A percentile compares a stretch with the other conserved stretches of the same genome.
Conservation (phyloP, 2,329 filamentous ascomycete genomes). For the Sarocladium brachiariae region DNA sequence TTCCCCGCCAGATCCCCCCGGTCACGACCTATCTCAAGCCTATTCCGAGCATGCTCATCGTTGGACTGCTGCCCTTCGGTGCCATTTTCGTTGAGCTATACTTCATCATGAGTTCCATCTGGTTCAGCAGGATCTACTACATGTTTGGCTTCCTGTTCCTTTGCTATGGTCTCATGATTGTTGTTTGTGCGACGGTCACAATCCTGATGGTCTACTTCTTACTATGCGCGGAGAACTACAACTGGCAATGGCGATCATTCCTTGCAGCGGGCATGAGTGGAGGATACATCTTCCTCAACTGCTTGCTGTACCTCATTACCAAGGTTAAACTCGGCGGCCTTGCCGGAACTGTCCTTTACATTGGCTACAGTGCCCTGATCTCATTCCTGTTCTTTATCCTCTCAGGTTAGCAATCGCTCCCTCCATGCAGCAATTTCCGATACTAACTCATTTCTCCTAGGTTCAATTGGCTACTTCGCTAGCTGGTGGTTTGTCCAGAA, state of each 20-base stretch:
- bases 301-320: constrained; percentile 82
- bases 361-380: constrained; percentile 86
- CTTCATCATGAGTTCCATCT: constrained; percentile 99
- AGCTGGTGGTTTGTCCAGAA: constrained; percentile 91
- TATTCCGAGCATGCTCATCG: constrained; percentile 83
- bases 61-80: constrained; percentile 87
- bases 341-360: constrained; percentile 81
- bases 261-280: constrained; percentile 85
- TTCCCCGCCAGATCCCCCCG: constrained; percentile 90
- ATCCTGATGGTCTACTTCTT: constrained; percentile 94
- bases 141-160: constrained; percentile 99
- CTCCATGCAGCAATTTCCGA: neutral
- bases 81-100: constrained; percentile 98
- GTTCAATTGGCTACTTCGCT: constrained; percentile 90
- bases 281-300: constrained; percentile 86
- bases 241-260: constrained; percentile 98
- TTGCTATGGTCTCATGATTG: constrained; percentile 95
- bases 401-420: constrained; percentile 60
- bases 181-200: constrained; percentile 87
- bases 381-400: constrained; percentile 90
- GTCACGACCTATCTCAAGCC: constrained; percentile 76
- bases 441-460: constrained; percentile 37
- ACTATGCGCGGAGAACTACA: constrained; percentile 93
- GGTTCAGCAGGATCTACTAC: constrained; percentile 99
- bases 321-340: constrained; percentile 80